Conservation (phyloP, 2,329 filamentous ascomycete genomes). For the Blastomyces silverae region DNA sequence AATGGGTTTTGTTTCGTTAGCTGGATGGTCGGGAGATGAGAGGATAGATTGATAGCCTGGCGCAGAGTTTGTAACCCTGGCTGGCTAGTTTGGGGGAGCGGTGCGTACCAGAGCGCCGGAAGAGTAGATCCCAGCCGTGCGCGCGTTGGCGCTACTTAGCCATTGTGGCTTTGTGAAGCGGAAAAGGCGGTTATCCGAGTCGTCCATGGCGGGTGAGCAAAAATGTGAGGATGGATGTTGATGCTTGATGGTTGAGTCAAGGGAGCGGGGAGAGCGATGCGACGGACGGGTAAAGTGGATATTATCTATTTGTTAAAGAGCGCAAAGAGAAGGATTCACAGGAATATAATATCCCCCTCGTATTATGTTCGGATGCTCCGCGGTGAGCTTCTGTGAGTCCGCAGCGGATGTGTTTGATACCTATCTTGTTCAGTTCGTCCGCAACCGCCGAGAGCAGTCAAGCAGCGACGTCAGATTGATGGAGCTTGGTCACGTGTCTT, state of each 20-base stretch:
- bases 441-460: neutral
- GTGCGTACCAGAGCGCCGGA: slow-evolving; percentile 57
- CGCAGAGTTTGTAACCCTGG: too few species aligned
- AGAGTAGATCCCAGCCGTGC: slow-evolving; percentile 59
- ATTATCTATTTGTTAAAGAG: neutral
- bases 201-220: slow-evolving; percentile 30
- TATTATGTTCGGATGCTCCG: neutral
- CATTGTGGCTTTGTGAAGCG: slow-evolving; percentile 61
- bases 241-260: too few species aligned
- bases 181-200: slow-evolving; percentile 54
- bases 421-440: neutral
- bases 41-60: neutral
- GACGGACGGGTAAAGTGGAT: neutral
- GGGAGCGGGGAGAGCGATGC: neutral
- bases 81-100: slow-evolving; percentile 6
- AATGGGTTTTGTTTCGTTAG: neutral
- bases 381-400: neutral
- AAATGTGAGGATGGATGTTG: neutral
- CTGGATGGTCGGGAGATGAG: slow-evolving; percentile 5
- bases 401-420: neutral
- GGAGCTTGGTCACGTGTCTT: neutral
- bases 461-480: neutral
- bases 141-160: slow-evolving; percentile 58
- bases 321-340: neutral
- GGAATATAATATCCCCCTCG: neutral